A percentile compares a stretch with the other conserved stretches of the same genome.
Conservation (phyloP, 129 eudicot species). For the Chrysanthemum lavandulifolium region DNA sequence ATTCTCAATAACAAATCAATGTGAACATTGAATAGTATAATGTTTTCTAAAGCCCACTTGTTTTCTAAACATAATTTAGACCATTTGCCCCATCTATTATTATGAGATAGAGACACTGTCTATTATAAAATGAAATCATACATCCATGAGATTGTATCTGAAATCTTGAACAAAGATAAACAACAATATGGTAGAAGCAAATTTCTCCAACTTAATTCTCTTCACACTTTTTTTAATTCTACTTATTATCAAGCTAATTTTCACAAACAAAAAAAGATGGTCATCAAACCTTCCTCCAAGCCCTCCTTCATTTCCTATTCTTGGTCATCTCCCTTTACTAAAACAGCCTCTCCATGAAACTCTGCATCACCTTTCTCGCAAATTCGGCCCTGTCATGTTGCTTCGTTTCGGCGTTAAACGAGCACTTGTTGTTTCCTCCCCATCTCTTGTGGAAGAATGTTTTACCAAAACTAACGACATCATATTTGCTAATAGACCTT, state of each 20-base stretch:
- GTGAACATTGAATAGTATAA: too few species aligned
- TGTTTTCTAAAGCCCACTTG: too few species aligned
- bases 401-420: conserved; percentile 34
- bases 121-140: too few species aligned
- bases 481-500: conserved; percentile 40
- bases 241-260: not conserved
- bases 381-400: conserved; percentile 43
- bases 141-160: too few species aligned
- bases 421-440: conserved; percentile 40
- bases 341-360: conserved; percentile 24
- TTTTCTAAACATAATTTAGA: too few species aligned
- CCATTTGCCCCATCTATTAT: too few species aligned
- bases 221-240: not conserved
- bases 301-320: conserved; percentile 19
- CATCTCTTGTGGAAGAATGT: conserved; percentile 44
- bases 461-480: conserved; percentile 44
- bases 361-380: conserved; percentile 18
- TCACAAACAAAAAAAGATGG: not conserved
- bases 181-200: not conserved
- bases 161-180: too few species aligned
- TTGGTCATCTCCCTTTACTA: conserved; percentile 10
- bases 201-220: not conserved
- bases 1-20: too few species aligned
- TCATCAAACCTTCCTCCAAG: conserved; percentile 16
- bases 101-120: too few species aligned